Evolutionary conservation across 345 rosid genomes (phyloP), one percentile per base, ranked within the genome.

Genomic region (Ricinus communis): DNA sequence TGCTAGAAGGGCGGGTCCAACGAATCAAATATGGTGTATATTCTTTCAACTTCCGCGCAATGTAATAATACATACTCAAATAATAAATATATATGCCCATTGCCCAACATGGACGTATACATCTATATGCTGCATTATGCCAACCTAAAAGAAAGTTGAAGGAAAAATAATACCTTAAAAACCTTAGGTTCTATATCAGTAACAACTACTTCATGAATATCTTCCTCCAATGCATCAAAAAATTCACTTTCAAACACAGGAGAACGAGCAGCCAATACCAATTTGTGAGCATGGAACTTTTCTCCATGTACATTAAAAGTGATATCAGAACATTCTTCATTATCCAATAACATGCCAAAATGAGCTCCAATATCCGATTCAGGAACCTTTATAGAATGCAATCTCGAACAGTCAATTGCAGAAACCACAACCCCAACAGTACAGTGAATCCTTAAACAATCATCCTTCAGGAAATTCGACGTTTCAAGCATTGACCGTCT

Each of bases 401-500:
- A 74, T 68, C 96, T 86, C 2, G 96, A 87, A 43, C 92, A 90
- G 71, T 90, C 96, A 74, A 78, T 88, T 46, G 84, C 96, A 1
- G 96, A 94, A 72, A 91, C 90, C 75, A 91, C 96, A 79, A 94
- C 97, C 49, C 98, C 98, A 30, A 90, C 97, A 0, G 97, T 91
- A 79, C 98, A 94, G 65, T 88, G 87, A 45, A 94, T 88, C 76
- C 83, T 91, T 82, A 91, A 70, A 82, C 97, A 93, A 76, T 93
- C 98, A 73, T 93, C 91, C 79, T 91, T 90, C 0, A 94, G 90
- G 68, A 86, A 90, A 72, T 94, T 96, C 1, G 97, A 94, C 6
- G 91, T 53, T 81, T 94, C 97, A 33, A 91, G 83, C 87, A 87
- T 68, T 22, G 85, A 77, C 77, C 97, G 82, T 76, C 94, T 82